phyloP scores from a whole-genome alignment of 345 rosid species.

The Eucalyptus brandiana region DNA sequence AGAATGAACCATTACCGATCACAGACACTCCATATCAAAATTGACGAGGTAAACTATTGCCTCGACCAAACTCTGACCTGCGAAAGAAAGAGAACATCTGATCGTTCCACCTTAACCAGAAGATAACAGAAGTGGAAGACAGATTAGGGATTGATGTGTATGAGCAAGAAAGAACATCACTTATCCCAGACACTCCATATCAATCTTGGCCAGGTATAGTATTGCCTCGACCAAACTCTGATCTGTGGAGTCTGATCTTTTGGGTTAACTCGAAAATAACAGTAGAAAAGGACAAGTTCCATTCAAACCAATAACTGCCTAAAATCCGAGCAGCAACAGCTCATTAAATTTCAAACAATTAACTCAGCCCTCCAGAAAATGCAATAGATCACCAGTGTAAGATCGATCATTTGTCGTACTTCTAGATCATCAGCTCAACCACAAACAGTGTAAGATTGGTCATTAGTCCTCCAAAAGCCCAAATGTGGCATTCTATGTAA shows the following conservation, averaged over 20 bases:
- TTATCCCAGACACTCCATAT: neutral
- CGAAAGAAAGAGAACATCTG: no score
- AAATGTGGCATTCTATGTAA: neutral
- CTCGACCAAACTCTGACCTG: no score
- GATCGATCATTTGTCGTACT: no score
- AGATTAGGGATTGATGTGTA: no score
- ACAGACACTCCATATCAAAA: no score
- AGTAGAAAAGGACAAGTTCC: neutral
- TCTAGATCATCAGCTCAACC: neutral
- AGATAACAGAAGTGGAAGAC: neutral
- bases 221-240: neutral
- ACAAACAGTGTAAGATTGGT: neutral
- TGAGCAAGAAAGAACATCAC: neutral
- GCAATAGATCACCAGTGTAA: neutral
- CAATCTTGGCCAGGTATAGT: neutral
- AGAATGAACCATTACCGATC: no score
- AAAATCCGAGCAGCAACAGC: neutral
- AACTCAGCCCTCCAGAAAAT: neutral
- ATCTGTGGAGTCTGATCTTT: neutral
- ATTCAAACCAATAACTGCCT: no score
- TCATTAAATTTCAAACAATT: no score
- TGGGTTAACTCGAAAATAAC: neutral
- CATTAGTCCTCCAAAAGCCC: neutral
- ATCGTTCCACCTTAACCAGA: no score
- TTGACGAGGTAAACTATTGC: no score